phyloP scores from a whole-genome alignment of 805 yeast species.

The Metschnikowia proteae region DNA sequence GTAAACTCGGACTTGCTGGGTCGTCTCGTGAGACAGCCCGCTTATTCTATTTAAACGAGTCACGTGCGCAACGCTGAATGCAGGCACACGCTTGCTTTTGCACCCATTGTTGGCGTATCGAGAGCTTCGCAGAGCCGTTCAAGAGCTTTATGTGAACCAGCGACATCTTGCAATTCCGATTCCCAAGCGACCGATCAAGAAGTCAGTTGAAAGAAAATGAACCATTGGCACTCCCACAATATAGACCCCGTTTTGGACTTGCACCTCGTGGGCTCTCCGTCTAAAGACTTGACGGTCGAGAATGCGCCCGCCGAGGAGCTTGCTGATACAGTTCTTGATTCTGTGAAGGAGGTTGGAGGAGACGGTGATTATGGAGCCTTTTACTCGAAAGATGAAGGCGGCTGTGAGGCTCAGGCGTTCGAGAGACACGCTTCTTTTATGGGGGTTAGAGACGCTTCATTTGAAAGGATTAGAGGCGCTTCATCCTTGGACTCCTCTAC shows the following conservation, averaged over 20 bases:
- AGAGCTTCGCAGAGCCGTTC: background rate
- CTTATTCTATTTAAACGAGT: background rate
- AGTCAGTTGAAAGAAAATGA: background rate
- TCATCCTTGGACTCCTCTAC: background rate
- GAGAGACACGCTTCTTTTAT: background rate
- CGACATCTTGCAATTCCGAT: background rate
- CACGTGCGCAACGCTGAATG: background rate
- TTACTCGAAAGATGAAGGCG: background rate
- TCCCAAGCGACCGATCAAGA: background rate
- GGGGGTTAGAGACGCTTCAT: too few species aligned
- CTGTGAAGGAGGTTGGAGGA: background rate
- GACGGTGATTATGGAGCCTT: background rate
- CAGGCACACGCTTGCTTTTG: background rate
- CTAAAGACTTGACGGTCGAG: background rate
- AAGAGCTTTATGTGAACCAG: too few species aligned
- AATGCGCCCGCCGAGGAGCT: background rate
- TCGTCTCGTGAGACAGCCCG: too few species aligned
- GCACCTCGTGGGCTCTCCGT: constrained; percentile 1
- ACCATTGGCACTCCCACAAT: background rate
- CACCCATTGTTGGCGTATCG: background rate
- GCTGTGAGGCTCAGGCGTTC: background rate
- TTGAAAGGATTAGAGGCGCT: background rate
- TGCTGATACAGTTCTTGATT: background rate
- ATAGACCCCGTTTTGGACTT: background rate
- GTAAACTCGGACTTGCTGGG: too few species aligned